Evolutionary conservation across 306 rosid genomes (phyloP), one percentile per base, ranked within the genome.

Genomic region (Crataegus laevigata): DNA sequence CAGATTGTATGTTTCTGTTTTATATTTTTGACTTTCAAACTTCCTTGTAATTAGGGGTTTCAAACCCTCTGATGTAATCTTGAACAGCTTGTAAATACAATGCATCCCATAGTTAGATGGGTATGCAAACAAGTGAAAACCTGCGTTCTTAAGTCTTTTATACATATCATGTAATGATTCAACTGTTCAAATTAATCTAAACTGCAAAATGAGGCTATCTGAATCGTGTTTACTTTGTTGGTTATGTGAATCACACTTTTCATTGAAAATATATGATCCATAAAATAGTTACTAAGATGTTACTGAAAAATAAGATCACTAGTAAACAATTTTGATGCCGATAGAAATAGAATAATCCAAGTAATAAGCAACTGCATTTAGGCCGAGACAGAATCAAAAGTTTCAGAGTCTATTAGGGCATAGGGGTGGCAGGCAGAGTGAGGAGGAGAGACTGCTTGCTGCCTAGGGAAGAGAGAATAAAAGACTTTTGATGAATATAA

Each of bases 361-460:
- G 17, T 57, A 58, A 11, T 58, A 58, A 11, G 69, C 8, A 43
- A 71, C 71, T 8, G 3, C 74, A 75, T 75, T 81, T 21, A 61
- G 50, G 14, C 17, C 54, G 79, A 66, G 85, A 89, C 87, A 91
- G 77, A 66, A 81, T 82, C 88, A 88, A 91, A 88, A 82, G 87
- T 80, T 91, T 93, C 92, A 84, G 96, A 84, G 98, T 89, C 75
- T 74, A 5, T 15, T 47, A 77, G 79, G 76, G 85, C 75, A 79
- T 71, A 83, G 88, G 68, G 75, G 77, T 47, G 52, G 54, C 54
- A 47, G 82, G 78, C 77, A 79, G 43, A 72, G 43, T 40, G 43
- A 70, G 59, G 42, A 79, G 84, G 81, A 68, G 61, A 11, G 76
- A 75, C 65, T 54, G 52, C 65, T 32, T 15, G 54, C 32, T 87